Evolutionary conservation across 1,284 basidiomycete genomes (phyloP).

Genomic region (Ceratobasidium theobromae): DNA sequence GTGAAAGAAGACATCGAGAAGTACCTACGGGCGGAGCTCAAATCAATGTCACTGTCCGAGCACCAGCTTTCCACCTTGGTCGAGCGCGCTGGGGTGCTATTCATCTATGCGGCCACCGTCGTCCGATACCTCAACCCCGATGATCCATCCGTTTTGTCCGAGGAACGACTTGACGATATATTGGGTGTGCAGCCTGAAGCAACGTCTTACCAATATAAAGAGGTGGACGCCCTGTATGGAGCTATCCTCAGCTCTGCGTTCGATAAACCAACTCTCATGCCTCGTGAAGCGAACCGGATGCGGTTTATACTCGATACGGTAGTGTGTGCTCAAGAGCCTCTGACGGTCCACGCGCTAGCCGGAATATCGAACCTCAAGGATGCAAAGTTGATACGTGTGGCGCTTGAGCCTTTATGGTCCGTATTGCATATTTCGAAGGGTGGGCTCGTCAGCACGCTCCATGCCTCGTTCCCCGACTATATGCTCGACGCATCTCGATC

Average conservation of each 20-base stretch:
- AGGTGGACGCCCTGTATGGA: not conserved
- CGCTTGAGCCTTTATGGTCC: not conserved
- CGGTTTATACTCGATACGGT: not conserved
- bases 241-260: not conserved
- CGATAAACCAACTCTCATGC: not conserved
- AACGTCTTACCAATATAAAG: not conserved
- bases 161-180: not conserved
- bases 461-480: not conserved
- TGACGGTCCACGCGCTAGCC: not conserved
- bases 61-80: not conserved
- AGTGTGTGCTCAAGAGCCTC: conserved; percentile 13
- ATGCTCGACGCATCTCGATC: not conserved
- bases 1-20: conserved; percentile 26
- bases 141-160: not conserved
- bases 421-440: not conserved
- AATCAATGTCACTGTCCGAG: not conserved
- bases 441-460: not conserved
- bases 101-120: conserved; percentile 16
- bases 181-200: not conserved
- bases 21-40: conserved; percentile 18
- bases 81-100: not conserved
- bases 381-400: not conserved
- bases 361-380: not conserved
- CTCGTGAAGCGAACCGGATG: not conserved
- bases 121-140: not conserved